phyloP scores from a whole-genome alignment of 2,329 filamentous ascomycete genomes.

The Pyricularia grisea region DNA sequence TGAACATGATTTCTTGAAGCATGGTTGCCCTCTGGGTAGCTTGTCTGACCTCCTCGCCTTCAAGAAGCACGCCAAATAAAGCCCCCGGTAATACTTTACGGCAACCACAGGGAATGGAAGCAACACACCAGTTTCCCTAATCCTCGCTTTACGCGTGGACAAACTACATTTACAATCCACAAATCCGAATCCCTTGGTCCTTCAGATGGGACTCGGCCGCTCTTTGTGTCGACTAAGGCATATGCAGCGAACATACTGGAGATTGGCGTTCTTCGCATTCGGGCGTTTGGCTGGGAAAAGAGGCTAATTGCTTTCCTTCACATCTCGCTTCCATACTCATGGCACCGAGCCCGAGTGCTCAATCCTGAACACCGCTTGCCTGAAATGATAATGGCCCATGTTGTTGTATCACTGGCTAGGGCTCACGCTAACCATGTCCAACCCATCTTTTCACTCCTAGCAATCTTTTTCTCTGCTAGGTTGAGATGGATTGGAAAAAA shows the following conservation, averaged over 20 bases:
- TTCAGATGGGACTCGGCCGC: neutral
- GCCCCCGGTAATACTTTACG: neutral
- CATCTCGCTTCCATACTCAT: neutral
- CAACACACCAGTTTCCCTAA: neutral
- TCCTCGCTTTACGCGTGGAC: neutral
- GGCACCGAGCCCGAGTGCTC: neutral
- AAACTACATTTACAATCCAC: neutral
- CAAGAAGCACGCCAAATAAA: slow-evolving; percentile 62
- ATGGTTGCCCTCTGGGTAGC: slow-evolving; percentile 74
- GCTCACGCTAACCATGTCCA: neutral
- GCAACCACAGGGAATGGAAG: neutral
- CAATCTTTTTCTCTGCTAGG: neutral
- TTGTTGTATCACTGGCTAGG: neutral
- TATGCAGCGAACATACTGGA: neutral
- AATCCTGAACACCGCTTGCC: neutral
- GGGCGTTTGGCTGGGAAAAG: neutral
- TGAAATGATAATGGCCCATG: neutral
- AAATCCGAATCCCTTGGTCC: neutral
- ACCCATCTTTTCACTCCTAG: neutral
- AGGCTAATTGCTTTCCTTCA: neutral
- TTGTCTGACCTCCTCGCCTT: slow-evolving; percentile 83
- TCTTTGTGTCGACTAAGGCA: neutral
- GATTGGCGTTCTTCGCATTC: neutral
- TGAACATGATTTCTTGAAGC: slow-evolving; percentile 87
- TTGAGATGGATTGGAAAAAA: neutral